phyloP scores from a whole-genome alignment of 768 basidiomycete genomes.

The Calocybe cyanea region DNA sequence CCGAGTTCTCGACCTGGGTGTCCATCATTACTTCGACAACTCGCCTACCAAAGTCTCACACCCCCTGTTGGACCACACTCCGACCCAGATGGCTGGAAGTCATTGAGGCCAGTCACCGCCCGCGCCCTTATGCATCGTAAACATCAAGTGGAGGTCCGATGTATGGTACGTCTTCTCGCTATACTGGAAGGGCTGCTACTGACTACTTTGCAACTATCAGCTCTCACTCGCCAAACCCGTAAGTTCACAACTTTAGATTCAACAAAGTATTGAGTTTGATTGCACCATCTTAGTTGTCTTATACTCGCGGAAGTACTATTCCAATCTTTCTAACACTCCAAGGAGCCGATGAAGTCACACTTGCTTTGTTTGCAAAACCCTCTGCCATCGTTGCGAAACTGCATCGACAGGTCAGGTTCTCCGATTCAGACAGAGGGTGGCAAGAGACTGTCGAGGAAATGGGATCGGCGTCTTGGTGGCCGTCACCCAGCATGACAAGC shows the following conservation, averaged over 20 bases:
- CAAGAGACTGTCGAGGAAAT: constrained; percentile 42
- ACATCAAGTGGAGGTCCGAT: constrained; percentile 35
- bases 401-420: constrained; percentile 39
- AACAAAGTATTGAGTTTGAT: background rate
- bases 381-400: constrained; percentile 35
- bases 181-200: background rate
- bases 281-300: constrained; percentile 31
- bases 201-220: constrained; percentile 18
- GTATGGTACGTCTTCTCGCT: constrained; percentile 31
- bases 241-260: constrained; percentile 15
- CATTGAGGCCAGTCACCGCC: constrained; percentile 34
- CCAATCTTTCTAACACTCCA: constrained; percentile 44
- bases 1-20: constrained; percentile 41
- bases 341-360: constrained; percentile 30
- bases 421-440: constrained; percentile 38
- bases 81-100: constrained; percentile 54
- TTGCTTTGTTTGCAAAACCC: constrained; percentile 42
- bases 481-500: constrained; percentile 27
- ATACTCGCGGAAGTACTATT: constrained; percentile 45
- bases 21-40: constrained; percentile 43
- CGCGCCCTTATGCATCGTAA: constrained; percentile 38
- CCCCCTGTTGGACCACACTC: constrained; percentile 41
- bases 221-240: constrained; percentile 46
- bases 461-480: constrained; percentile 46
- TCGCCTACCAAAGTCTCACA: constrained; percentile 42